Evolutionary conservation across 768 basidiomycete species (phyloP), one percentile per base, ranked within the genome.

Genomic region (Tylopilus plumbeoviolaceoides): DNA sequence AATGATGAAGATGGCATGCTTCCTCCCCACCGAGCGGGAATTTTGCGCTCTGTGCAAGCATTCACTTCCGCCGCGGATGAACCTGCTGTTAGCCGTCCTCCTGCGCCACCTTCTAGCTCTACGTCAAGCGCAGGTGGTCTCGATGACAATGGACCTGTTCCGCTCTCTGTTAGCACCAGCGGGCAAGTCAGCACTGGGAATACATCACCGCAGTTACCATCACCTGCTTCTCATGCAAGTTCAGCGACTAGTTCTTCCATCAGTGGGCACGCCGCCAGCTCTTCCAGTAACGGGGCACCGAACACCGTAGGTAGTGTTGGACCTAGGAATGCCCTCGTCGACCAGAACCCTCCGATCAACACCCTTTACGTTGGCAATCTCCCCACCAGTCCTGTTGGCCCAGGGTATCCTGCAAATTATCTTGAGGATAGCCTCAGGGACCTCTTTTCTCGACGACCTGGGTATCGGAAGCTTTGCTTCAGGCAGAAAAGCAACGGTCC

Each of bases 341-440:
- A 98, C 71, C 92, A 95, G 74, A 98, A 98, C 68, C 95, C 95
- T 62, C 95, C 95, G 14, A 98, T 98, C 71, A 98, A 97, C 64
- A 99, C 97, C 1, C 77, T 99, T n/a, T 98, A 98, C 65, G 94
- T 99, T n/a, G 97, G 97, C 42, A 98, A 98, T 62, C 73, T 99
- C 53, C 97, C 95, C 2, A 90, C 89, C 5, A 81, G 86, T 30
- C 82, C 85, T 21, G 78, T 84, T 17, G 82, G 88, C 7, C 71
- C 76, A 5, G 85, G 89, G 3, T 86, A 83, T 61, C 83, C 90
- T 35, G 80, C 85, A 43, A 86, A 88, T 59, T 83, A 85, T 62
- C 79, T 99, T 3, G 95, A 99, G 70, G 91, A 95, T 53, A 84
- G 82, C 31, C 75, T 99, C 23, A 79, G 92, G 51, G 83, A 85